Percentiles rank a stretch among this genome's conserved stretches.
phyloP scores from a whole-genome alignment of 2,329 filamentous ascomycete genomes.

The Penicillium griseofulvum region DNA sequence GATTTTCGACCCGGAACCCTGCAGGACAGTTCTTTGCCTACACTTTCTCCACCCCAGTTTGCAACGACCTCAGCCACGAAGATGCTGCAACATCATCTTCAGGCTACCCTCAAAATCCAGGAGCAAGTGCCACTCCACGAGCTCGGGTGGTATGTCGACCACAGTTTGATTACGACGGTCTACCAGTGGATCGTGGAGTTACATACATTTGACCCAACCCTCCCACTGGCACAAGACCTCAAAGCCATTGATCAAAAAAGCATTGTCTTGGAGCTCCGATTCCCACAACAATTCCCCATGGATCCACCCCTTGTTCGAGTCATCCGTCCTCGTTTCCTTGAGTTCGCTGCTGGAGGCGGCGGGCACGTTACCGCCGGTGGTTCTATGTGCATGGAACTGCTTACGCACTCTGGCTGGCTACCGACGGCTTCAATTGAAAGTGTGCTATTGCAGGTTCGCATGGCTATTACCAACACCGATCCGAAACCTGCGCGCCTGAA shows the following conservation, averaged over 20 bases:
- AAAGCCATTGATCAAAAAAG: slow-evolving; percentile 59
- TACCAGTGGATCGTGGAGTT: slow-evolving; percentile 93
- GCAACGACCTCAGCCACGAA: slow-evolving; percentile 62
- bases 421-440: slow-evolving; percentile 71
- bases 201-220: slow-evolving; percentile 69
- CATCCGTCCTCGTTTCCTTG: slow-evolving; percentile 73
- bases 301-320: slow-evolving; percentile 82
- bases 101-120: slow-evolving; percentile 63
- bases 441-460: slow-evolving; percentile 74
- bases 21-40: slow-evolving; percentile 59
- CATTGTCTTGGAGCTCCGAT: slow-evolving; percentile 78
- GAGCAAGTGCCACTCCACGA: slow-evolving; percentile 58
- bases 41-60: slow-evolving; percentile 64
- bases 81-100: slow-evolving; percentile 64
- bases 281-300: slow-evolving; percentile 71
- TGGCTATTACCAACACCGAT: slow-evolving; percentile 69
- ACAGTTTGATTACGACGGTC: slow-evolving; percentile 64
- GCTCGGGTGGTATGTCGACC: slow-evolving; percentile 81
- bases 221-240: slow-evolving; percentile 76
- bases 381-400: slow-evolving; percentile 78
- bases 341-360: slow-evolving; percentile 70
- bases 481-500: slow-evolving; percentile 70
- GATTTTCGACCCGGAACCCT: slow-evolving; percentile 68
- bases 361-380: slow-evolving; percentile 83
- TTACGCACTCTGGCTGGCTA: slow-evolving; percentile 81